These are phyloP conservation scores for Hyphopichia homilentoma DNA, from an alignment of 805 yeast species.

Conservation along the genomic window DNA sequence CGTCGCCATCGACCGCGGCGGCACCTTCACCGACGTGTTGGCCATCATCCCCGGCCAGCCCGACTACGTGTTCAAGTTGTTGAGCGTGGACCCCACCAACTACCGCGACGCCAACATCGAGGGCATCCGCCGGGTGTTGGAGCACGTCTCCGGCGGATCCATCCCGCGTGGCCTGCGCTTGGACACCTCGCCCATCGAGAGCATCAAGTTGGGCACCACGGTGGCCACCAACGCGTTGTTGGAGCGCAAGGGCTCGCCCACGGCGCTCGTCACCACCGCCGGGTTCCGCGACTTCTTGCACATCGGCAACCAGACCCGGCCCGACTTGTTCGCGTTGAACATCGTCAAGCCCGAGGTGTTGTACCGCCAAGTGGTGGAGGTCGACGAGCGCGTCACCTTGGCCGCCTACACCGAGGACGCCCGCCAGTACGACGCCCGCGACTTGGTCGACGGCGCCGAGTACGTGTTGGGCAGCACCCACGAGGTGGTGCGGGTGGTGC, in stretches of 20 bases:
- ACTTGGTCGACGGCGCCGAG: constrained; percentile 18
- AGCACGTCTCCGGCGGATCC: constrained; percentile 9
- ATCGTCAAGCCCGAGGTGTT: constrained; percentile 15
- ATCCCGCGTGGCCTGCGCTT: constrained; percentile 17
- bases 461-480: constrained; percentile 60
- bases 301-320: constrained; percentile 20
- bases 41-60: constrained; percentile 44
- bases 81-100: constrained; percentile 16
- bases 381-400: constrained; percentile 17
- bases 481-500: constrained; percentile 58
- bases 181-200: constrained; percentile 13
- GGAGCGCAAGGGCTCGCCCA: constrained; percentile 17
- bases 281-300: constrained; percentile 18
- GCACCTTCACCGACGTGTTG: constrained; percentile 22
- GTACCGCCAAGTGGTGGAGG: constrained; percentile 14
- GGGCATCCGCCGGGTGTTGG: constrained; percentile 16
- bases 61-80: constrained; percentile 28
- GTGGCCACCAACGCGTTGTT: constrained; percentile 22
- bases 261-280: constrained; percentile 17
- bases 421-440: constrained; percentile 10
- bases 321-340: constrained; percentile 16
- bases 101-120: constrained; percentile 16
- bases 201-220: constrained; percentile 28
- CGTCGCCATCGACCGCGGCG: constrained; percentile 24
- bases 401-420: constrained; percentile 16